These are phyloP conservation scores for Guillardia theta DNA, from an alignment of 78 protist species.

Conservation along the genomic window DNA sequence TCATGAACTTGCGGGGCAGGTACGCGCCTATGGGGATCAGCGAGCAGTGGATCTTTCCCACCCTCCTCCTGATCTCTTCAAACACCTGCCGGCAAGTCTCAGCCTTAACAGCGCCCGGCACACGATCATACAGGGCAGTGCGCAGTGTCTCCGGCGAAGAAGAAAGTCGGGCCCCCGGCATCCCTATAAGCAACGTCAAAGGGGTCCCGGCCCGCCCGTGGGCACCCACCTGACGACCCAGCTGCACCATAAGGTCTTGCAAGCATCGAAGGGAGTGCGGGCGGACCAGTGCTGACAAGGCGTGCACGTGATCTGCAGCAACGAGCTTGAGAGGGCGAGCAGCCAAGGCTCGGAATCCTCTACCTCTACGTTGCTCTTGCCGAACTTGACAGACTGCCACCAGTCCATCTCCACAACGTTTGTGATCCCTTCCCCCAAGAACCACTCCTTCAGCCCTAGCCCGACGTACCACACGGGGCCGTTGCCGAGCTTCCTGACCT, in stretches of 20 bases:
- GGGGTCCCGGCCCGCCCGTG: neutral
- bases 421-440: neutral
- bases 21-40: neutral
- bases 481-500: neutral
- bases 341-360: neutral
- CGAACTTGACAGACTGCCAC: neutral
- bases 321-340: neutral
- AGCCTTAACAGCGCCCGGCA: no score
- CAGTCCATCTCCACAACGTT: neutral
- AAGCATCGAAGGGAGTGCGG: neutral
- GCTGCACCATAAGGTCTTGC: neutral
- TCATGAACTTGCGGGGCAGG: neutral
- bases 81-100: no score
- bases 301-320: neutral
- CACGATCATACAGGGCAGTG: neutral
- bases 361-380: no score
- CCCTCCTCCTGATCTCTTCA: neutral
- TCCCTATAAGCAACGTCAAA: neutral
- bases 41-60: neutral
- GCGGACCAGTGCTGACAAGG: neutral
- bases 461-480: neutral
- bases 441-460: neutral
- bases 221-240: neutral
- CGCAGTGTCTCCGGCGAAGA: neutral
- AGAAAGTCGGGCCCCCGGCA: neutral